Base-by-base conservation (phyloP, 345 rosid species). In the Triadica sebifera region DNA sequence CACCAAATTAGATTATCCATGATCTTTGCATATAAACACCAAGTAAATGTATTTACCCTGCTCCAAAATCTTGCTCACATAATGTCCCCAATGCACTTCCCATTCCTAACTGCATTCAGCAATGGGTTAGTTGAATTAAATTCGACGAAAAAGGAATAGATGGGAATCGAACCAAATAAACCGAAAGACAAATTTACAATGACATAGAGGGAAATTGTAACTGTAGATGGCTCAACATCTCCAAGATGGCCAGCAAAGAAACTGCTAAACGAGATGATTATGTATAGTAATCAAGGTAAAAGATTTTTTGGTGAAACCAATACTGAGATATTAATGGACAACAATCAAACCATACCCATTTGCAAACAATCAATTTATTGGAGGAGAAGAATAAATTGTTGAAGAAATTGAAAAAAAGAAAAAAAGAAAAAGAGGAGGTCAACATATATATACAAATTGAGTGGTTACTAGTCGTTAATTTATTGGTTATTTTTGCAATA, bases 1-100 rank as follows among this genome's bases (percentile, higher is more conserved):
- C 84, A 1, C 71, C 91, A 3, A 83, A 74, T 57, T 91, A 87
- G 80, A 95, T 90, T 69, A 95, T 81, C 93, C 91, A 85, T 19
- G 99, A 93, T 24, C 99, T 89, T 71, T 95, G 99, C 92, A 91
- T 80, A 80, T 95, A 93, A n/a, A 95, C 90, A 5, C 99, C 99
- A 13, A 93, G 87, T 81, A 93, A 74, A 20, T 83, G 77, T 46
- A 79, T 47, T 79, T 91, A 93, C 37, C 98, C 99, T 12, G 97
- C 97, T 20, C 99, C 99, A 75, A 86, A 95, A 73, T 98, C 98
- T 70, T 95, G 99, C 16, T 98, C 96, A 19, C 98, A 95, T 70
- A 95, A 73, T 29, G 98, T 95, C 83, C 93, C 98, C 34, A 91
- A 74, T 37, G 99, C 98, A 81, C 99, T 95, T 25, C 90, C 99